Percentiles rank a stretch among this genome's conserved stretches.
phyloP scores from a whole-genome alignment of 208 protist genomes.

The Wallacemonas collosoma region DNA sequence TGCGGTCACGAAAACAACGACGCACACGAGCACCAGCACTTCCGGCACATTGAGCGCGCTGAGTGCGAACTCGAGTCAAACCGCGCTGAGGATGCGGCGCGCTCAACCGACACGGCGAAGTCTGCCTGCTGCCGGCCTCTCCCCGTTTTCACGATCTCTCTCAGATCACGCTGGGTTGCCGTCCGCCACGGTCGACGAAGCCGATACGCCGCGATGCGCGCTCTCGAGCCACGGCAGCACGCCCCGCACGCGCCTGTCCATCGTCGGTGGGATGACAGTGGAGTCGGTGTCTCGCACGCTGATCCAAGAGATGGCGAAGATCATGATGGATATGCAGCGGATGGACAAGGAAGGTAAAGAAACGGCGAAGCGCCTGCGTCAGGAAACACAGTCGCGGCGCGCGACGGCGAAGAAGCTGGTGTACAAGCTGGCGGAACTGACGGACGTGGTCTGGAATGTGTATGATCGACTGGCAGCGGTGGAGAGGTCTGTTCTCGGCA shows the following conservation, averaged over 20 bases:
- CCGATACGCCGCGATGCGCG: not conserved
- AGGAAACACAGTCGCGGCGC: conserved; percentile 6
- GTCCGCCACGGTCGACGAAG: not conserved
- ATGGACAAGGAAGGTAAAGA: conserved; percentile 6
- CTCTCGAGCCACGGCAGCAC: not conserved
- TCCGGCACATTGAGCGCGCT: no score
- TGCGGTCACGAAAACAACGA: not conserved
- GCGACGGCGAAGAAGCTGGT: conserved; percentile 13
- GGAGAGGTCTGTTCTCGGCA: conserved; percentile 5
- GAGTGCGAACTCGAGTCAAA: no score
- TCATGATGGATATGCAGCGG: conserved; percentile 17
- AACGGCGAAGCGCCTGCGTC: conserved; percentile 4
- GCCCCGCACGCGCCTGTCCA: not conserved
- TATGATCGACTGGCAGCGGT: conserved; percentile 3
- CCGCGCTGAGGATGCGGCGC: no score
- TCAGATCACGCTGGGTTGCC: not conserved
- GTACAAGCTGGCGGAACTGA: conserved; percentile 6
- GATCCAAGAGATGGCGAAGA: conserved; percentile 19
- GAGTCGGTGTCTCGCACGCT: conserved; percentile 18
- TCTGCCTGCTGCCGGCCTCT: not conserved
- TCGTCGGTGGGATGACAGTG: conserved; percentile 11
- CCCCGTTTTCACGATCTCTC: conserved; percentile 7
- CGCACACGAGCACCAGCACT: no score
- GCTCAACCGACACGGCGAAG: not conserved
- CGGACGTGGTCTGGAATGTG: conserved; percentile 13